These are phyloP conservation scores for Trichosanthes cucumerina DNA, from an alignment of 306 rosid genomes.

Conservation along the genomic window DNA sequence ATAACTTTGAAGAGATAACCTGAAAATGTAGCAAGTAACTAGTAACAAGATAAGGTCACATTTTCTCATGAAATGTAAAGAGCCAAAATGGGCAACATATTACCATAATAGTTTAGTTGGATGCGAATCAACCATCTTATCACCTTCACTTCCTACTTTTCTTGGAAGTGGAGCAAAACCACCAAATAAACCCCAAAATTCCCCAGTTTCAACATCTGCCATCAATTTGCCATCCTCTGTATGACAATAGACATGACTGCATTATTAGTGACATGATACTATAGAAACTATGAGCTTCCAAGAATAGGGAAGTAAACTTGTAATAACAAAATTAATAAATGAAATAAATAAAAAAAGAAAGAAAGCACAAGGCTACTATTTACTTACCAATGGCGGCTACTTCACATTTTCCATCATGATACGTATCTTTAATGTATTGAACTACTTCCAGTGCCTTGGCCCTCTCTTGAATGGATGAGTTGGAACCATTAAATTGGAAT, in stretches of 20 bases:
- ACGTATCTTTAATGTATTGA: slow-evolving; percentile 81
- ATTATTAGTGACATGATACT: background rate
- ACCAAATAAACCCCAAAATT: slow-evolving; percentile 93
- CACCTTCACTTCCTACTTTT: slow-evolving; percentile 46
- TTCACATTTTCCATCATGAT: slow-evolving; percentile 93
- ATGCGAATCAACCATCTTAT: slow-evolving; percentile 38
- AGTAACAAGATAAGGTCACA: slow-evolving; percentile 2
- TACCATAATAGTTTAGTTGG: slow-evolving; percentile 69
- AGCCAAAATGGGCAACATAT: slow-evolving; percentile 18
- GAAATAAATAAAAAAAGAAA: background rate
- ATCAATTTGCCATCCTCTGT: slow-evolving; percentile 96
- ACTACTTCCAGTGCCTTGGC: slow-evolving; percentile 95
- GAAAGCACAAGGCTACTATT: background rate
- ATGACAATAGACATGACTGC: slow-evolving; percentile 11
- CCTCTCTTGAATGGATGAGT: slow-evolving; percentile 94
- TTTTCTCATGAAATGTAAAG: slow-evolving; percentile 5
- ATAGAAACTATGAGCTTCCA: background rate
- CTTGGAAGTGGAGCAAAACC: slow-evolving; percentile 99
- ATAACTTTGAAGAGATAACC: background rate
- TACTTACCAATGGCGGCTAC: slow-evolving; percentile 84
- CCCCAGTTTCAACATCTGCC: slow-evolving; percentile 94
- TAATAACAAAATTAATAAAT: background rate
- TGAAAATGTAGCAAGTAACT: slow-evolving; percentile 1
- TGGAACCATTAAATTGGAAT: slow-evolving; percentile 91
- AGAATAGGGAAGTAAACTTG: background rate